Conservation (phyloP, 192 early-diverging fungal species). For the Rhizophagus clarus region DNA sequence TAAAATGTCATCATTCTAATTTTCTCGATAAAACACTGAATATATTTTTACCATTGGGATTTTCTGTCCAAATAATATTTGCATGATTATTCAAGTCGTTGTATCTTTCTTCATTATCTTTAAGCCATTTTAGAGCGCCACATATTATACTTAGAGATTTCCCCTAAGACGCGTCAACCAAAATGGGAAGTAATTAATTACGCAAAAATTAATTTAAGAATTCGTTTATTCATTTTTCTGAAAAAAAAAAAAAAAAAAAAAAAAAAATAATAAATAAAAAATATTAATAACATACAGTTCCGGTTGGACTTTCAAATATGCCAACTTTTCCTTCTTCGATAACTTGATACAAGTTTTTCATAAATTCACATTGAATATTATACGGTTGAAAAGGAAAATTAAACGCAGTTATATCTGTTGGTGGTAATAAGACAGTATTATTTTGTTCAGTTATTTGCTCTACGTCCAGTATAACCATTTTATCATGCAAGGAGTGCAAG, state of each 20-base stretch:
- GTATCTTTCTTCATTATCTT: constrained; percentile 48
- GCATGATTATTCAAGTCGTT: background rate
- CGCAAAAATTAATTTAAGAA: too few species aligned
- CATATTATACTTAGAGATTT: constrained; percentile 90
- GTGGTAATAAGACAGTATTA: background rate
- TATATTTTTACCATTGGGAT: background rate
- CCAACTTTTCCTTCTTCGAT: constrained; percentile 70
- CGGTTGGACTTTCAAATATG: constrained; percentile 92
- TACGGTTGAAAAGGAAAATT: constrained; percentile 75
- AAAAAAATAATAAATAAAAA: too few species aligned
- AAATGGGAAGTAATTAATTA: too few species aligned
- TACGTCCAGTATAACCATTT: too few species aligned
- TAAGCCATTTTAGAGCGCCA: constrained; percentile 82
- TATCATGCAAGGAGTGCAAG: too few species aligned
- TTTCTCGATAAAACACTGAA: background rate
- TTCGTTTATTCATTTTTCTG: too few species aligned
- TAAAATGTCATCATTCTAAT: background rate
- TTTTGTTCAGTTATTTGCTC: too few species aligned
- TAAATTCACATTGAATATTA: constrained; percentile 76
- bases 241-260: too few species aligned
- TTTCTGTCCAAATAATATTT: too few species aligned
- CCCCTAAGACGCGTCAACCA: constrained; percentile 51
- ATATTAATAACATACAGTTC: constrained; percentile 60
- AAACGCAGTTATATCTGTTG: background rate
- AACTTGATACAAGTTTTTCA: constrained; percentile 70